Base-by-base conservation (phyloP, 371 early-diverging fungal species). In the Rhizomucor pusillus region DNA sequence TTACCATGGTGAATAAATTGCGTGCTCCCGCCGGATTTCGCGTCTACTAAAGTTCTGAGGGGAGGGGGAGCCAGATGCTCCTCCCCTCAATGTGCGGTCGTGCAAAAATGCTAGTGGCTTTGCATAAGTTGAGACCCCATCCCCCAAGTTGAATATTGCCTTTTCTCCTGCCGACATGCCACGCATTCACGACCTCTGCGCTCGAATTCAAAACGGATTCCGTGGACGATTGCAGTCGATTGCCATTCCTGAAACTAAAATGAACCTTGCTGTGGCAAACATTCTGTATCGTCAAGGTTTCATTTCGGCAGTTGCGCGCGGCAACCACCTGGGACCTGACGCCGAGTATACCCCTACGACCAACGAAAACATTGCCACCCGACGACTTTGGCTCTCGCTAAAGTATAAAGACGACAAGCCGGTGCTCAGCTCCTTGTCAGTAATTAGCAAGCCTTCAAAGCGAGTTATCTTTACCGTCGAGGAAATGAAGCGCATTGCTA, bases 211-310 rank as follows among this genome's bases (percentile, higher is more conserved):
- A 57, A 97, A 97, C 77, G 89, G 92, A 19, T 94, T 92, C 73
- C 80, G 88, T 11, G 87, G 90, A 35, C 80, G 87, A 23, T 76
- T 91, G 41, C 90, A 87, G 53, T 71, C 83, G 33, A 92, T 94
- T 50, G 89, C 93, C 43, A 85, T 97, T 43, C 97, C 97, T 3
- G 89, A 92, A 59, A 88, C 92, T 25, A 92, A 91, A 55, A 87
- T 92, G 77, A 95, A 95, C 71, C 75, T 88, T 20, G 88, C 93
- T 3, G 85, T 97, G 23, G 67, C 83, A 59, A 85, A 87, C 35
- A 88, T 95, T 43, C 86, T 97, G 35, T 94, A 93, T 77, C 81
- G 86, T 51, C 93, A 97, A 74, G 98, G 98, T 14, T 92, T 97
- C 67, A 66, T 98, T 23, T 75, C 91, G 18, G 75, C 89, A 11